Percentiles rank a stretch among this genome's conserved stretches.
phyloP scores from a whole-genome alignment of 306 rosid species.

The Cyamopsis tetragonoloba region DNA sequence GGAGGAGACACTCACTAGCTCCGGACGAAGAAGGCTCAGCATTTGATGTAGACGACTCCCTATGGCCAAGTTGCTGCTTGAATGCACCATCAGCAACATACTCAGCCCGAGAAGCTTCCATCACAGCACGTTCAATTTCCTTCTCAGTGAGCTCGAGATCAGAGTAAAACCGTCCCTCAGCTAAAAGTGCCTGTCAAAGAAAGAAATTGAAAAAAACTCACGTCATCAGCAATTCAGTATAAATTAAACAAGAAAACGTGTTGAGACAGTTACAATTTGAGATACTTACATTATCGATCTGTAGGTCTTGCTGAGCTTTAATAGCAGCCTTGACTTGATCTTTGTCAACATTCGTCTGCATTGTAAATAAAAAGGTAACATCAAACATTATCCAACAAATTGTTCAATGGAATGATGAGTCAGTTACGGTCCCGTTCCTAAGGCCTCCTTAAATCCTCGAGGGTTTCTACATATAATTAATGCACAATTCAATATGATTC shows the following conservation, averaged over 20 bases:
- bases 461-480: not conserved
- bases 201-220: not conserved
- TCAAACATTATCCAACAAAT: constrained; percentile 18
- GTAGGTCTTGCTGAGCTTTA: constrained; percentile 85
- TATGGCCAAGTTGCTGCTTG: constrained; percentile 50
- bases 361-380: constrained; percentile 12
- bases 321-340: constrained; percentile 97
- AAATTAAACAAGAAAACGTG: constrained; percentile 2
- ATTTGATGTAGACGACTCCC: constrained; percentile 71
- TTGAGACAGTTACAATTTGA: not conserved
- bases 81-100: constrained; percentile 52
- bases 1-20: constrained; percentile 57
- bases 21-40: constrained; percentile 96
- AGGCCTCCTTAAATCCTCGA: not conserved
- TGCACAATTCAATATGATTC: not conserved
- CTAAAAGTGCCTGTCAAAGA: constrained; percentile 77
- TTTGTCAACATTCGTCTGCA: constrained; percentile 81
- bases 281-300: constrained; percentile 77
- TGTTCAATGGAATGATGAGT: not conserved
- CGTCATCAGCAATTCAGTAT: not conserved
- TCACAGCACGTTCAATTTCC: constrained; percentile 88
- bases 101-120: constrained; percentile 87
- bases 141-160: constrained; percentile 96
- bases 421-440: not conserved
- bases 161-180: constrained; percentile 93